Base-by-base conservation (phyloP, 257 asterid species). In the Orobanche coerulescens region DNA sequence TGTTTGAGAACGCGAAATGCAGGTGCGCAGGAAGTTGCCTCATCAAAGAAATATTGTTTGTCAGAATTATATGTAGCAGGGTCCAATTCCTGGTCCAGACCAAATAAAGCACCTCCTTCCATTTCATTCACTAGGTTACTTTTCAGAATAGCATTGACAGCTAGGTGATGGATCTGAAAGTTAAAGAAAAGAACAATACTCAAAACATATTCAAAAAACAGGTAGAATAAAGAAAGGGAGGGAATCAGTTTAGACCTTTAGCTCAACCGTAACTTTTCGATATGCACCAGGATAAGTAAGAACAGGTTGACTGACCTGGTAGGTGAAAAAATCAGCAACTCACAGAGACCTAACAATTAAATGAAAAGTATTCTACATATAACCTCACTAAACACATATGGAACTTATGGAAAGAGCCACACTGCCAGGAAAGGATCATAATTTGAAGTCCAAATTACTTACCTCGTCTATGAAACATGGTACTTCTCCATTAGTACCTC, bases 21-120 rank as follows among this genome's bases (percentile, higher is more conserved):
- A 69, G 94, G 89, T 64, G 87, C 87, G 73, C 98, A 84, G 54
- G 95, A 82, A 55, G 78, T 73, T 67, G 76, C 83, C 84, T 87
- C 97, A 42, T 92, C 98, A 53, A 75, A 65, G 71, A 61, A 71
- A 70, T 86, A 92, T 52, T 78, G 87, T 39, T 82, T 87, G 51
- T 75, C 78, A 42, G 88, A 67, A 72, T 47, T 58, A 71, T 66
- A 60, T 50, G 78, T 34, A 22, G 67, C 73, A 14, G 84, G 70
- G 70, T 78, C 81, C 69, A 73, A 42, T 48, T 85, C 96, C 72
- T 76, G 88, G 60, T 93, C 98, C n/a, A 83, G 62, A 73, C 94
- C 95, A 83, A 93, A 93, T 69, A 93, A 79, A 71, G 89, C 76
- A 44, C 97, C 98, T 71, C 97, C 98, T 81, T 86, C 95, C 89